These are phyloP conservation scores for Cinchona pubescens DNA, from an alignment of 257 asterid genomes.

Conservation along the genomic window DNA sequence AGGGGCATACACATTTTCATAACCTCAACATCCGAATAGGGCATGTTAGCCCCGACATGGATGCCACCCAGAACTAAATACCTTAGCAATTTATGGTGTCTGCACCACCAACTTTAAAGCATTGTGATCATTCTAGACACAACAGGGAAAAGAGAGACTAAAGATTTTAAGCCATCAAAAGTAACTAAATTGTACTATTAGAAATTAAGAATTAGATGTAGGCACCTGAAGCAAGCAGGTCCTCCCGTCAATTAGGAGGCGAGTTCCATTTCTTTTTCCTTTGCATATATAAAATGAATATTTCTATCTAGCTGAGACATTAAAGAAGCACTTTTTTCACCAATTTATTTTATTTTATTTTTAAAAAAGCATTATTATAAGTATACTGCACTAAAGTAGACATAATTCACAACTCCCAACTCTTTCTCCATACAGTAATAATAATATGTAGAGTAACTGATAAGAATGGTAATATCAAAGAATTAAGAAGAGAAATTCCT, in stretches of 20 bases:
- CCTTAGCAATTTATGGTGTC: constrained; percentile 88
- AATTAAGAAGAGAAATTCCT: constrained; percentile 24
- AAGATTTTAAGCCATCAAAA: constrained; percentile 17
- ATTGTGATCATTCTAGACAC: constrained; percentile 90
- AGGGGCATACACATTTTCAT: constrained; percentile 99
- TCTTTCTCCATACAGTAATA: background rate
- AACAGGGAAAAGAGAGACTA: constrained; percentile 8
- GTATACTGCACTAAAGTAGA: constrained; percentile 10
- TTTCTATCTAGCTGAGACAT: constrained; percentile 81
- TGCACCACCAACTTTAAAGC: constrained; percentile 95
- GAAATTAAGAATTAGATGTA: constrained; percentile 6
- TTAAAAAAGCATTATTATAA: background rate
- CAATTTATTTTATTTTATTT: too few relatives aligned
- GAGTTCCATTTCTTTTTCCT: constrained; percentile 99
- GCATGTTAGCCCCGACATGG: constrained; percentile 90
- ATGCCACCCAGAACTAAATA: constrained; percentile 45
- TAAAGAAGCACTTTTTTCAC: constrained; percentile 20
- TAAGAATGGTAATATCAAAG: constrained; percentile 9
- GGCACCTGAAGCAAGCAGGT: constrained; percentile 98
- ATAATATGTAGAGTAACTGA: constrained; percentile 15
- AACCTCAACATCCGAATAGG: constrained; percentile 99
- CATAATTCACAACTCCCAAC: background rate
- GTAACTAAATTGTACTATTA: constrained; percentile 5
- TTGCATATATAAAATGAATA: constrained; percentile 92
- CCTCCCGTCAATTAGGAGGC: constrained; percentile 97